These are phyloP conservation scores for Yamadazyma diospyri DNA, from an alignment of 1,139 yeast genomes.

Conservation along the genomic window DNA sequence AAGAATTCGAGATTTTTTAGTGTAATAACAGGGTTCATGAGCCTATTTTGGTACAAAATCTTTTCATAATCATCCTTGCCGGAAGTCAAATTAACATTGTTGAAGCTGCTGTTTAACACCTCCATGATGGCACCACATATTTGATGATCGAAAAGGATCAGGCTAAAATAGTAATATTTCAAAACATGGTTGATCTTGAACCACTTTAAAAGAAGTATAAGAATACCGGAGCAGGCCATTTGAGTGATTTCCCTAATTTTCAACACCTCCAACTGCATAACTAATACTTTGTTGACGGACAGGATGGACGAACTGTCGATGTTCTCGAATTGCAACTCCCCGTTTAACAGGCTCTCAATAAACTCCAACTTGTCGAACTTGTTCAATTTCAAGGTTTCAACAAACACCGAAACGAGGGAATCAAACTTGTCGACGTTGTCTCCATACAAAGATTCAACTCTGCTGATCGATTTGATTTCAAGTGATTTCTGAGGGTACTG, in stretches of 20 bases:
- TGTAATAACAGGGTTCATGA: conserved; percentile 45
- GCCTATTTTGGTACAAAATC: conserved; percentile 33
- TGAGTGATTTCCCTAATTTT: conserved; percentile 63
- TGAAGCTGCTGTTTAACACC: conserved; percentile 37
- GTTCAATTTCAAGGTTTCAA: conserved; percentile 59
- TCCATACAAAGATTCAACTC: conserved; percentile 62
- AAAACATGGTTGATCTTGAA: conserved; percentile 72
- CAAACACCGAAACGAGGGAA: conserved; percentile 58
- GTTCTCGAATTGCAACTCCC: conserved; percentile 25
- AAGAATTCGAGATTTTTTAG: conserved; percentile 43
- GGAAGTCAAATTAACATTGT: conserved; percentile 31
- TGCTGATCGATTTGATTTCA: conserved; percentile 42
- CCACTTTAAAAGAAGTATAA: conserved; percentile 65
- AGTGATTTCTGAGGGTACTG: conserved; percentile 30
- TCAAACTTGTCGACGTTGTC: conserved; percentile 52
- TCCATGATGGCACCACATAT: conserved; percentile 45
- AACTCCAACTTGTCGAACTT: conserved; percentile 34
- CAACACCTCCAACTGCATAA: conserved; percentile 50
- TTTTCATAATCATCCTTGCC: conserved; percentile 30
- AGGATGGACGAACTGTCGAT: conserved; percentile 17
- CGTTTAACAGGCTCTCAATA: conserved; percentile 39
- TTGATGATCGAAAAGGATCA: conserved; percentile 72
- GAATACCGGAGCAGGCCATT: conserved; percentile 57
- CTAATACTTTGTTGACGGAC: conserved; percentile 25
- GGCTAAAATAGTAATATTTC: conserved; percentile 71